Percentiles rank a stretch among this genome's conserved stretches.
phyloP scores from a whole-genome alignment of 2,329 filamentous ascomycete genomes.

The Myotisia sp. region DNA sequence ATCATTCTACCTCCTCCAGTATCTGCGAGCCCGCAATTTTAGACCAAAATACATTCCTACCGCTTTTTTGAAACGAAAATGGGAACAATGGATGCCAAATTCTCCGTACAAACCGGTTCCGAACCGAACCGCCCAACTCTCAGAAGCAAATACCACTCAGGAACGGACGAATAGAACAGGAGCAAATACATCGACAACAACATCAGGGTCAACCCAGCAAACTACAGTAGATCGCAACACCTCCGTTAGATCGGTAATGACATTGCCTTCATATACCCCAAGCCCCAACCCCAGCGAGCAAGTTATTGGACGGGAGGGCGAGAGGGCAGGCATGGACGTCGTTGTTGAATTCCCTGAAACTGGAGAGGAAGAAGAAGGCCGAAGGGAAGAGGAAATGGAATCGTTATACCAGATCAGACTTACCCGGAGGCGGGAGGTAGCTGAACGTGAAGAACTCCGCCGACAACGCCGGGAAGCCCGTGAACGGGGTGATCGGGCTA shows the following conservation, averaged over 20 bases:
- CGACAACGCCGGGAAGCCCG: constrained; percentile 57
- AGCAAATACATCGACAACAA: background rate
- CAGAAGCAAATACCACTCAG: constrained; percentile 12
- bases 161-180: constrained; percentile 2
- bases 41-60: constrained; percentile 40
- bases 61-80: constrained; percentile 36
- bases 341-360: constrained; percentile 77
- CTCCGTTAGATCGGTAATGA: constrained; percentile 86
- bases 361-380: constrained; percentile 58
- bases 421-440: constrained; percentile 58
- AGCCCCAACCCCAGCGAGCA: constrained; percentile 62
- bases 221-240: constrained; percentile 60
- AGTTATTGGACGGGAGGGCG: constrained; percentile 75
- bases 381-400: constrained; percentile 85
- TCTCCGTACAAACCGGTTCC: constrained; percentile 30
- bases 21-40: constrained; percentile 30
- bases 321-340: constrained; percentile 78
- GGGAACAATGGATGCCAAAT: constrained; percentile 36
- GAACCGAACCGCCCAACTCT: constrained; percentile 10
- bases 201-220: background rate
- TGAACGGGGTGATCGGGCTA: constrained; percentile 51
- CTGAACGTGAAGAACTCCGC: constrained; percentile 64
- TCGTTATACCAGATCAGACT: constrained; percentile 77
- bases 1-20: constrained; percentile 27
- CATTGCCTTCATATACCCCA: constrained; percentile 68